Evolutionary conservation across 768 basidiomycete species (phyloP), one percentile per base, ranked within the genome.

Genomic region (Russula ochroleuca): DNA sequence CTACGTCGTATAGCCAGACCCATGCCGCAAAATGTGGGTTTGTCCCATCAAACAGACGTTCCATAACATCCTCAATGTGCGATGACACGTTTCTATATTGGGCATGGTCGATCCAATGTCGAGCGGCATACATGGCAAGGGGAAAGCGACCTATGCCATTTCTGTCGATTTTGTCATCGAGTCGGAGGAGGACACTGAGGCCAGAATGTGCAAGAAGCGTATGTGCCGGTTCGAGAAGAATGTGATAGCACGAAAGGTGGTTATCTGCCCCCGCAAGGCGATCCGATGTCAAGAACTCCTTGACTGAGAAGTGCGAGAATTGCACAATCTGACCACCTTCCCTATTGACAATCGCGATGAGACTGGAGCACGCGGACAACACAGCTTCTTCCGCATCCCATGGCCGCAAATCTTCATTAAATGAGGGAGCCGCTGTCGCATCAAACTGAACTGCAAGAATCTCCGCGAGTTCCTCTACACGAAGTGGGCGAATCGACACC

Each of bases 1-100:
- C 63, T 2, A 54, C 33, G 13, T 64, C 37, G 11, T 59, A 40
- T 28, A 54, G 4, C 63, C 63, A 64, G 19, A 59, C 28, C 63
- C 63, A 64, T 14, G 51, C 38, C 0, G 51, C 19, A 33, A 64
- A 59, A 54, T 59, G 63, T 4, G 63, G 57, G n/a, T 19, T 21
- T 0, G 28, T 43, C 2, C 19, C 25, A 5, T 64, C 57, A 21
- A 64, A 64, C 1, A 64, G 43, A 2, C 14, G 31, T 8, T 23
- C 28, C 63, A 64, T 53, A 0, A 15, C 2, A 2, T 31, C 51
- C 37, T 35, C 33, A 10, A 54, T 21, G 9, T 21, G 45, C 5
- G 21, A 45, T 4, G 43, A 45, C 10, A n/a, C 19, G 9, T n/a
- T 17, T 8, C 9, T 45, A 14, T 10, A 45, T 9, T n/a, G 19